Evolutionary conservation across 805 yeast species (phyloP).

Genomic region (Clavispora fructus): DNA sequence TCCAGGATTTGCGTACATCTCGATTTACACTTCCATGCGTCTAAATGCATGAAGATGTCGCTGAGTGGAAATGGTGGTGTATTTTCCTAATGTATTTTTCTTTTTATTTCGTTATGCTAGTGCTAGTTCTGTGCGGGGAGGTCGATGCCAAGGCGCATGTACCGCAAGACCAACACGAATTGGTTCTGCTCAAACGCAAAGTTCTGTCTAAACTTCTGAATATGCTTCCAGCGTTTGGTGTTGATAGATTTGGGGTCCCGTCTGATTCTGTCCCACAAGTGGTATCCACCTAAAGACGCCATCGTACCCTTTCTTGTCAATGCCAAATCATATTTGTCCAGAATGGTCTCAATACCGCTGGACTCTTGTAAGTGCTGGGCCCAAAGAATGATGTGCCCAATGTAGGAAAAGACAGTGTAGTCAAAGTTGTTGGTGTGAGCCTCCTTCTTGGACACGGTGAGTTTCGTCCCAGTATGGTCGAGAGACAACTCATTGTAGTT

Average conservation of each 20-base stretch:
- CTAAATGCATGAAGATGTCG: no score
- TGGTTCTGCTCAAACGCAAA: slow-evolving; percentile 37
- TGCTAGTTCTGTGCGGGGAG: slow-evolving; percentile 9
- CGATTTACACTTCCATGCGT: no score
- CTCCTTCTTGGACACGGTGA: slow-evolving; percentile 29
- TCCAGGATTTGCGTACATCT: no score
- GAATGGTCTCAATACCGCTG: slow-evolving; percentile 5
- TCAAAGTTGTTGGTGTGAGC: slow-evolving; percentile 33
- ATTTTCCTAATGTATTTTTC: not conserved
- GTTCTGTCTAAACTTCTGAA: slow-evolving; percentile 30
- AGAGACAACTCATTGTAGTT: slow-evolving; percentile 27
- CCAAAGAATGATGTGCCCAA: slow-evolving; percentile 38
- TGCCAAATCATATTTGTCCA: slow-evolving; percentile 17
- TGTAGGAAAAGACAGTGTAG: slow-evolving; percentile 31
- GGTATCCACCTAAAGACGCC: slow-evolving; percentile 31
- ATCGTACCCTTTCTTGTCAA: slow-evolving; percentile 13
- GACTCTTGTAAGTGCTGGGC: slow-evolving; percentile 22
- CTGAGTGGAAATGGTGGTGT: no score
- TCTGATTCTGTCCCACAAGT: slow-evolving; percentile 36
- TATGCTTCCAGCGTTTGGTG: slow-evolving; percentile 39
- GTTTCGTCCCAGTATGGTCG: slow-evolving; percentile 26
- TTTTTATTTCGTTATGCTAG: not conserved
- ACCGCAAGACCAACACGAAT: slow-evolving; percentile 31
- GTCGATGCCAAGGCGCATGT: slow-evolving; percentile 24
- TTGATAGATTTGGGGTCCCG: slow-evolving; percentile 28